Conservation (phyloP, 495 filamentous ascomycete genomes). For the Neurospora sp. region DNA sequence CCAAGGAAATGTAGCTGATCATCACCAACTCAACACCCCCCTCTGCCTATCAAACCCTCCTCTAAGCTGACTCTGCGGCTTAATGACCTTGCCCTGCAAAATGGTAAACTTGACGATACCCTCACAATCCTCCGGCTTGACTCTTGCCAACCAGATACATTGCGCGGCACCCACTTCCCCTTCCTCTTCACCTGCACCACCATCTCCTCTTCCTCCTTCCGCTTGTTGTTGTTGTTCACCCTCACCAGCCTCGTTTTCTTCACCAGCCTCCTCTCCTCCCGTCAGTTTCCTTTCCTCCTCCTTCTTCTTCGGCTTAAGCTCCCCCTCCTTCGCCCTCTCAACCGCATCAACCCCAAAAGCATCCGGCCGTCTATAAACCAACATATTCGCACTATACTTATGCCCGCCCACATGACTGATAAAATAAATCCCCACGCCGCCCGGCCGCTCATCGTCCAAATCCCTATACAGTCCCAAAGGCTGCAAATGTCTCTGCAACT, state of each 20-base stretch:
- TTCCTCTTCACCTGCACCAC: conserved; percentile 5
- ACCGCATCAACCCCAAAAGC: conserved; percentile 44
- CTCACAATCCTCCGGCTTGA: conserved; percentile 88
- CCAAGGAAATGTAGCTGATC: no score
- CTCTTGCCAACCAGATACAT: conserved; percentile 89
- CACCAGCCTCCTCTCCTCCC: no score
- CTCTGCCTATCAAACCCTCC: conserved; percentile 82
- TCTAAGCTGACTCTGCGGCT: conserved; percentile 70
- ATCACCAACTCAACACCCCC: conserved; percentile 80
- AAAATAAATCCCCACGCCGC: conserved; percentile 90
- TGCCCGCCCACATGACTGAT: conserved; percentile 94
- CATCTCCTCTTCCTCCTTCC: no score
- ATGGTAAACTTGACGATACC: conserved; percentile 85
- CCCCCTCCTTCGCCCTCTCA: conserved; percentile 26
- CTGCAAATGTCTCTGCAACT: conserved; percentile 84
- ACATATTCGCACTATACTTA: conserved; percentile 85
- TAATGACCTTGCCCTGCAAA: conserved; percentile 86
- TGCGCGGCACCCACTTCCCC: conserved; percentile 57
- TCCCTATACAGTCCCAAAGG: conserved; percentile 79
- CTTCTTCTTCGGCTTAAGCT: conserved; percentile 9
- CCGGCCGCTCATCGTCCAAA: conserved; percentile 72
- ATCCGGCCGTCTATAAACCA: conserved; percentile 69
- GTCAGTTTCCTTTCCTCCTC: conserved; percentile 6
- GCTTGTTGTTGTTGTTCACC: no score
- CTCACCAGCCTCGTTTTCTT: no score